Percentiles rank a stretch among this genome's conserved stretches.
These are phyloP conservation scores for Colletotrichum tofieldiae DNA, from an alignment of 2,329 filamentous ascomycete genomes.

Conservation along the genomic window DNA sequence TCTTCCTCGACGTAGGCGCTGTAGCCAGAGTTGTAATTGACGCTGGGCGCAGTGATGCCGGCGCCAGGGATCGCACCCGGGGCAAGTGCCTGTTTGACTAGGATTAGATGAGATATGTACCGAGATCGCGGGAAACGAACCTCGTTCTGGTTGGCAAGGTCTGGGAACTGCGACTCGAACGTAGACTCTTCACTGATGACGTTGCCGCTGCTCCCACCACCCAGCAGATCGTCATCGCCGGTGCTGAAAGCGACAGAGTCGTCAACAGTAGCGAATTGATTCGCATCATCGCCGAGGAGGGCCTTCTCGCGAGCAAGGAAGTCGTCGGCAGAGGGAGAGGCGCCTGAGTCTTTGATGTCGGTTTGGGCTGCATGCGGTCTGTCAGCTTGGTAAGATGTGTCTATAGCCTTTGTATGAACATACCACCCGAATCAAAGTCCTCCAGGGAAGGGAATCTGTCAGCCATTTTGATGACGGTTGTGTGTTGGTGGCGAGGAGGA, in stretches of 20 bases:
- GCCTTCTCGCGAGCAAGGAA: conserved; percentile 95
- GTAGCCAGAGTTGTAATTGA: conserved; percentile 75
- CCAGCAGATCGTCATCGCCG: conserved; percentile 80
- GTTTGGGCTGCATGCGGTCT: conserved; percentile 72
- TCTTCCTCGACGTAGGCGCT: conserved; percentile 73
- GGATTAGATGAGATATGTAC: conserved; percentile 15
- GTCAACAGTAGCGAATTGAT: conserved; percentile 86
- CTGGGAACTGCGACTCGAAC: conserved; percentile 94
- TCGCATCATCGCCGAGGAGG: conserved; percentile 90
- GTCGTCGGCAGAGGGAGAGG: conserved; percentile 78
- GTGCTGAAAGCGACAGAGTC: conserved; percentile 78
- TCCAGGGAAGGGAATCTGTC: conserved; percentile 86
- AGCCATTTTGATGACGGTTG: conserved; percentile 70
- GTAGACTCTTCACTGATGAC: conserved; percentile 55
- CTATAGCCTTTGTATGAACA: background rate
- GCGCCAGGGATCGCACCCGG: conserved; percentile 83
- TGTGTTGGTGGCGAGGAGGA: conserved; percentile 25
- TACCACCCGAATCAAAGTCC: conserved; percentile 80
- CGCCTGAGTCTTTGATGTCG: conserved; percentile 71
- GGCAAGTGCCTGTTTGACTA: conserved; percentile 72
- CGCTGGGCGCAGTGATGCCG: conserved; percentile 82
- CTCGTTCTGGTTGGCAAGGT: conserved; percentile 78
- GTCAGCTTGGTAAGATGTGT: conserved; percentile 40
- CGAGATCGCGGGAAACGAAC: conserved; percentile 60
- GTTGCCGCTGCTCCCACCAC: conserved; percentile 72